These are phyloP conservation scores for Phytophthora tubulina DNA, from an alignment of 352 stramenopile species.

Conservation along the genomic window DNA sequence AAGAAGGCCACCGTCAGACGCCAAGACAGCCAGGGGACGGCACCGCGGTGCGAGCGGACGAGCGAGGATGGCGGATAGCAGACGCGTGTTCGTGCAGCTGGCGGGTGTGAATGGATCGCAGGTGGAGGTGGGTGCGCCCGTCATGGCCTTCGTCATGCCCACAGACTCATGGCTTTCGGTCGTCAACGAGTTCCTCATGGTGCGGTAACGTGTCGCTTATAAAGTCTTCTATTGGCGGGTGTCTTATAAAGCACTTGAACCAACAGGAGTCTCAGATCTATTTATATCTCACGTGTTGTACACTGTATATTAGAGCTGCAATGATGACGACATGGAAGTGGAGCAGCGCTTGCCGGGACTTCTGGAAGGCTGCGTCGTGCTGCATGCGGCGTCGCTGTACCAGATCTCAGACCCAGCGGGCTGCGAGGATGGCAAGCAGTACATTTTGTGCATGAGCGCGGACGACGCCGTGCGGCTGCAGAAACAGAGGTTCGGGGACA, in stretches of 20 bases:
- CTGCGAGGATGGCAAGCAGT: conserved; percentile 81
- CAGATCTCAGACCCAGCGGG: conserved; percentile 42
- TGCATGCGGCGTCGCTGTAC: conserved; percentile 63
- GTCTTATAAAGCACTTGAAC: conserved; percentile 12
- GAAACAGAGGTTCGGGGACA: conserved; percentile 55
- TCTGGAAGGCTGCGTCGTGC: conserved; percentile 63
- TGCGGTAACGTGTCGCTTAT: conserved; percentile 31
- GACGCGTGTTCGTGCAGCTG: conserved; percentile 80
- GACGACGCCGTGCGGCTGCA: conserved; percentile 55
- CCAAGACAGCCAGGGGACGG: conserved; percentile 3
- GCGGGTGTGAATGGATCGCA: conserved; percentile 39
- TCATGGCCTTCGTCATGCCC: conserved; percentile 74
- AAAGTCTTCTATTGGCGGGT: neutral
- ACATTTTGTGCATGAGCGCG: conserved; percentile 64
- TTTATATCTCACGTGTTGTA: conserved; percentile 10
- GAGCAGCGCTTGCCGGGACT: conserved; percentile 63
- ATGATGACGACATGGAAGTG: conserved; percentile 80
- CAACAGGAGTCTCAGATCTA: neutral
- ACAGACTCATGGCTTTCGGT: conserved; percentile 67
- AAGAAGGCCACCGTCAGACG: conserved; percentile 19
- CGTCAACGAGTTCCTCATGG: conserved; percentile 89
- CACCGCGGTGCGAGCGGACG: conserved; percentile 28
- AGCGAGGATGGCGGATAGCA: conserved; percentile 56
- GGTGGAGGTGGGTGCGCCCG: conserved; percentile 40
- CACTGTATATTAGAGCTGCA: conserved; percentile 59